phyloP scores from a whole-genome alignment of 148 eudicot genomes.

The Vaccinium vitisidaea region DNA sequence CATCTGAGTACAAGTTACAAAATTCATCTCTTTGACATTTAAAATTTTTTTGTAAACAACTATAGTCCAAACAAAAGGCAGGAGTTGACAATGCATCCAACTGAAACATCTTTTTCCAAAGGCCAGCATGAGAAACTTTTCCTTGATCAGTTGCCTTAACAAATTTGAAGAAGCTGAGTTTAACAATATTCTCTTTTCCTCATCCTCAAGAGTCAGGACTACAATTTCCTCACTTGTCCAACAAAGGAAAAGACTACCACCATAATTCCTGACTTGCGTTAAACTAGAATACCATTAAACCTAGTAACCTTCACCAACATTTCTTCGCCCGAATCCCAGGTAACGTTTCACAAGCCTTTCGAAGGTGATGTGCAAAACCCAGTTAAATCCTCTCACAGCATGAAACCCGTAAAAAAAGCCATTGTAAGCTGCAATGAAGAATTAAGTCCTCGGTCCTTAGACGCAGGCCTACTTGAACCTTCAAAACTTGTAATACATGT shows the following conservation, averaged over 20 bases:
- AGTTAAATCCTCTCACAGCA: conserved; percentile 17
- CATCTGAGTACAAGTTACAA: too few species aligned
- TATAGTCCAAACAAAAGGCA: too few species aligned
- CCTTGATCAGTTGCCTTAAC: too few species aligned
- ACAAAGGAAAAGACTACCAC: neutral
- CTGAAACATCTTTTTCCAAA: too few species aligned
- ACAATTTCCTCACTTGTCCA: neutral
- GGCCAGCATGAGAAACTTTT: too few species aligned
- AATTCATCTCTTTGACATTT: too few species aligned
- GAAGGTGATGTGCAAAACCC: conserved; percentile 15
- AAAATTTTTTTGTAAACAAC: too few species aligned
- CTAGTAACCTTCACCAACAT: neutral
- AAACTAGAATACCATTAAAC: neutral
- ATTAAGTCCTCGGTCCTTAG: conserved; percentile 9
- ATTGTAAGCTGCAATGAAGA: conserved; percentile 13
- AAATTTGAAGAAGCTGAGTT: too few species aligned
- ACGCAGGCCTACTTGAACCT: conserved; percentile 29
- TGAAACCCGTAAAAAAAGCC: conserved; percentile 24
- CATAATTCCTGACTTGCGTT: neutral
- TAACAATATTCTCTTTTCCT: too few species aligned
- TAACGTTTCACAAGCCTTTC: neutral
- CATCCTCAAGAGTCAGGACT: neutral
- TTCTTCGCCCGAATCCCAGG: neutral
- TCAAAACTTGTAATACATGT: conserved; percentile 18
- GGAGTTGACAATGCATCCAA: too few species aligned